These are phyloP conservation scores for Heliamphora pulchella DNA, from an alignment of 179 eudicot species.

Conservation along the genomic window DNA sequence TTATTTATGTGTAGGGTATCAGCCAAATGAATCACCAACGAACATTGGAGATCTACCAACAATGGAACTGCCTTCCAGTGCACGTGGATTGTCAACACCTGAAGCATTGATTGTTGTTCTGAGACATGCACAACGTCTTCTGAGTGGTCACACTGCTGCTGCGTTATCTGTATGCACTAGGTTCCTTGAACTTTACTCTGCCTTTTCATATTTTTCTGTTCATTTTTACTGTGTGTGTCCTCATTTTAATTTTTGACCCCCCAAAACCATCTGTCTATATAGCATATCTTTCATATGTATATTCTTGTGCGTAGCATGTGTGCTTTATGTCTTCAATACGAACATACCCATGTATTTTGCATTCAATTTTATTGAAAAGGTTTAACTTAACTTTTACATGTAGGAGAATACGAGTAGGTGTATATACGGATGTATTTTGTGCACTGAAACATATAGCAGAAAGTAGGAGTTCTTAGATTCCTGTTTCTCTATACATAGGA, in stretches of 20 bases:
- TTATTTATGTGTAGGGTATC: conserved; percentile 38
- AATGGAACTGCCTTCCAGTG: conserved; percentile 40
- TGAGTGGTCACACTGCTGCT: conserved; percentile 45
- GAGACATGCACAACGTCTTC: conserved; percentile 64
- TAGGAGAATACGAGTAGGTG: background rate
- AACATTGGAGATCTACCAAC: conserved; percentile 34
- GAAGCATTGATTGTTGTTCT: conserved; percentile 62
- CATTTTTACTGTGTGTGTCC: background rate
- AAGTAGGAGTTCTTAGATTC: too few relatives aligned
- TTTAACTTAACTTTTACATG: background rate
- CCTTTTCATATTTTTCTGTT: background rate
- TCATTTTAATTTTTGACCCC: background rate
- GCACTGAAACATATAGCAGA: too few relatives aligned
- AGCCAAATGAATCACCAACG: conserved; percentile 36
- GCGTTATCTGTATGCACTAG: conserved; percentile 64
- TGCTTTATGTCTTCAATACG: background rate
- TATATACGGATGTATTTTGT: background rate
- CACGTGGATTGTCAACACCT: conserved; percentile 61
- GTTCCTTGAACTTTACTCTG: background rate
- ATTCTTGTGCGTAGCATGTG: background rate
- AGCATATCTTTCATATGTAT: background rate
- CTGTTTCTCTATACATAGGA: too few relatives aligned
- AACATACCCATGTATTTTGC: background rate
- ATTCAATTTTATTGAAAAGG: background rate
- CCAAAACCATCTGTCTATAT: background rate